Conservation (phyloP, 805 yeast genomes). For the Blastobotrys chiropterorum region DNA sequence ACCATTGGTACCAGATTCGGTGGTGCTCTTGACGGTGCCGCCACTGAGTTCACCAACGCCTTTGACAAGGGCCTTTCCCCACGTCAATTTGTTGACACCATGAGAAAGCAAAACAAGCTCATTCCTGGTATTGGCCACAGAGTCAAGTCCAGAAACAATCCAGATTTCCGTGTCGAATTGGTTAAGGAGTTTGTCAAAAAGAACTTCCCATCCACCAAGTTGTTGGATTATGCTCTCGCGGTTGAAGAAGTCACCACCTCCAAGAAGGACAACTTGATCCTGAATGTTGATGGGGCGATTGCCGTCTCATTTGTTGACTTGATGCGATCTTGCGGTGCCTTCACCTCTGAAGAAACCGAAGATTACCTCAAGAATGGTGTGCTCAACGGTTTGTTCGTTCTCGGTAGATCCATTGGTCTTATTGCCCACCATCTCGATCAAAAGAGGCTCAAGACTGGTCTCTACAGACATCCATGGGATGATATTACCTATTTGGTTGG, state of each 20-base stretch:
- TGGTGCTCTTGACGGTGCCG: constrained; percentile 44
- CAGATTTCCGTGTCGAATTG: constrained; percentile 43
- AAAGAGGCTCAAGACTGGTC: constrained; percentile 41
- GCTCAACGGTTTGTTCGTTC: constrained; percentile 41
- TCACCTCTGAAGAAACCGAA: constrained; percentile 39
- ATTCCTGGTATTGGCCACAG: constrained; percentile 44
- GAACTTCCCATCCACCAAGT: constrained; percentile 38
- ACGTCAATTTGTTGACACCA: constrained; percentile 40
- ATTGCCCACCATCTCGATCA: constrained; percentile 43
- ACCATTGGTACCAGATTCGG: constrained; percentile 43
- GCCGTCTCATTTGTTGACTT: constrained; percentile 41
- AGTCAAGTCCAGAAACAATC: constrained; percentile 43
- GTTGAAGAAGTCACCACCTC: constrained; percentile 45
- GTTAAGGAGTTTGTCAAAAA: constrained; percentile 41
- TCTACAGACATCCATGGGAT: constrained; percentile 45
- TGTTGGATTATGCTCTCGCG: constrained; percentile 41
- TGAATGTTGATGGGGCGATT: constrained; percentile 42
- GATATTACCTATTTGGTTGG: constrained; percentile 40
- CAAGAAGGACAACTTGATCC: constrained; percentile 41
- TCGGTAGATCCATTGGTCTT: constrained; percentile 42
- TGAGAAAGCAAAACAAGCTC: constrained; percentile 43
- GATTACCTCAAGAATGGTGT: constrained; percentile 42
- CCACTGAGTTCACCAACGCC: constrained; percentile 39
- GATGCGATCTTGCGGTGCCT: constrained; percentile 39
- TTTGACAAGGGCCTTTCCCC: constrained; percentile 41